Base-by-base conservation (phyloP, 1,139 yeast species). In the Wickerhamomyces sp. region DNA sequence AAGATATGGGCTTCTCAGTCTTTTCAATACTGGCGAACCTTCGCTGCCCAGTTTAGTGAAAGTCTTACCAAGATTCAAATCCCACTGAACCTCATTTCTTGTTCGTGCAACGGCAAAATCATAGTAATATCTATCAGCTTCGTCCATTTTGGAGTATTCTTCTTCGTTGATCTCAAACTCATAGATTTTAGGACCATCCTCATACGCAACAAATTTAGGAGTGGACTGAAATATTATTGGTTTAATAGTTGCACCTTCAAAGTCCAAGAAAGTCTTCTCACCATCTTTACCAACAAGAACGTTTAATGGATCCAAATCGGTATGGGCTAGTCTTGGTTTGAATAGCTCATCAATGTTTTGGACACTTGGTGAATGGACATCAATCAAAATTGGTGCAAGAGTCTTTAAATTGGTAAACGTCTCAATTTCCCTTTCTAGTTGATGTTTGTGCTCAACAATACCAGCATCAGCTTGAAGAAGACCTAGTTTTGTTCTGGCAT, bases 261-360 rank as follows among this genome's bases (percentile, higher is more conserved):
- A 83, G 62, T 92, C 97, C 39, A 88, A 58, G 47, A 89, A 78
- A 52, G 68, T 72, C 9, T 72, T 69, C 14, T 65, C 67, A 18
- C 54, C 60, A 15, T 67, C 69, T 16, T 68, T 63, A 36, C 64
- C 64, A 19, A 74, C 62, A 31, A 90, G 68, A 16, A 87, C 86
- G 58, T 92, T 92, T 74, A 89, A 71, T 24, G 98, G 97, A 60
- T 88, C 95, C 52, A 92, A 67, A 59, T 92, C 97, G 7, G 96
- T 94, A 47, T 80, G 73, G 49, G 67, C 77, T 40, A 92, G 65
- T 54, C 92, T 76, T 44, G 96, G 94, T 43, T 79, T 73, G 56
- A 85, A 74, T 38, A 89, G 65, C 41, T 78, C 79, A 9, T 66
- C 70, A 39, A 73, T 68, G 51, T 82, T 79, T 40, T 79, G 82